Evolutionary conservation across 1,284 basidiomycete genomes (phyloP).

Genomic region (Cerioporus squamosus): DNA sequence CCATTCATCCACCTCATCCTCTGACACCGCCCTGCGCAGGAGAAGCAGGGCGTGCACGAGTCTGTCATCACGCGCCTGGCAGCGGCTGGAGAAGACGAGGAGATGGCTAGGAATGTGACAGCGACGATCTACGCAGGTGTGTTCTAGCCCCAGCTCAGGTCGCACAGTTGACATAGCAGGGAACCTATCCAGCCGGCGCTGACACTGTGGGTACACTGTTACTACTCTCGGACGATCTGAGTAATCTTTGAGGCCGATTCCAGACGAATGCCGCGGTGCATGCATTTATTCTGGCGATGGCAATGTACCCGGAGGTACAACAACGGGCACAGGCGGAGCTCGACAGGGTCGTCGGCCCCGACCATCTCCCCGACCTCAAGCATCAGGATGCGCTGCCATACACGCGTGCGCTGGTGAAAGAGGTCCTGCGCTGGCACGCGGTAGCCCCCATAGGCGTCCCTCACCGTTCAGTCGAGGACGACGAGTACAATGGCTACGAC

Average conservation of each 20-base stretch:
- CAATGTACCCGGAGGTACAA: slow-evolving; percentile 34
- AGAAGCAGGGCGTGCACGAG: neutral
- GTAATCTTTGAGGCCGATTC: neutral
- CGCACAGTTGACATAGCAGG: neutral
- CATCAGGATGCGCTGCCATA: slow-evolving; percentile 35
- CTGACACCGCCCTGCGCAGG: neutral
- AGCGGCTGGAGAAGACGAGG: slow-evolving; percentile 6
- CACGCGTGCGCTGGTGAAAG: slow-evolving; percentile 36
- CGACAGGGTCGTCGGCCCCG: slow-evolving; percentile 33
- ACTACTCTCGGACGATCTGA: no score
- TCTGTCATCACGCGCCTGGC: slow-evolving; percentile 6
- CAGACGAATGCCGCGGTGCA: slow-evolving; percentile 17
- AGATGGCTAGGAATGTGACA: slow-evolving; percentile 7
- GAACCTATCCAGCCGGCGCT: slow-evolving; percentile 9
- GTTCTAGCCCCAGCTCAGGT: neutral
- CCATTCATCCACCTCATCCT: neutral
- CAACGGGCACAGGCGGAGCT: slow-evolving; percentile 36
- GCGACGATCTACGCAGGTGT: slow-evolving; percentile 21
- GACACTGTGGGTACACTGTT: slow-evolving; percentile 14
- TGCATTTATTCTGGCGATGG: slow-evolving; percentile 36
- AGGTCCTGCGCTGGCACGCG: slow-evolving; percentile 37
- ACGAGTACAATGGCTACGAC: slow-evolving; percentile 12
- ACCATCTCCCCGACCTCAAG: slow-evolving; percentile 34
- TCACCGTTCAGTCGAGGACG: slow-evolving; percentile 16
- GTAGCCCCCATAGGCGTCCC: slow-evolving; percentile 21